A percentile compares a stretch with the other conserved stretches of the same genome.
phyloP scores from a whole-genome alignment of 257 asterid species.

The Primulina huaijiensis region DNA sequence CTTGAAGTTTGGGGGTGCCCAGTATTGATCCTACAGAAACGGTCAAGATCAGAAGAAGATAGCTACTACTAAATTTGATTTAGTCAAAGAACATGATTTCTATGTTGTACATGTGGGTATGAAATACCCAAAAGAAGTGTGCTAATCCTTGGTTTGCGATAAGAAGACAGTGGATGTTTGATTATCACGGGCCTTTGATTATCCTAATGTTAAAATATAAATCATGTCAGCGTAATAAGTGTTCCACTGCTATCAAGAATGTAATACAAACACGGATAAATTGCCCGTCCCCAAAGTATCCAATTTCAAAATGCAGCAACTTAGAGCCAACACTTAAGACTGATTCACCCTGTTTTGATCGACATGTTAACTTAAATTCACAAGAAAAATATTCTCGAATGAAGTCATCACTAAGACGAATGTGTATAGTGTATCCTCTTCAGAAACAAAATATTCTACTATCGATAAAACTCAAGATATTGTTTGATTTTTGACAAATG shows the following conservation, averaged over 20 bases:
- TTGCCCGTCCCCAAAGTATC: not conserved
- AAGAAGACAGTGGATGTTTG: conserved; percentile 8
- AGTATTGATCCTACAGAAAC: conserved; percentile 65
- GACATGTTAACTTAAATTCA: conserved; percentile 4
- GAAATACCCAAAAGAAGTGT: not conserved
- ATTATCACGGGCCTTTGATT: conserved; percentile 5
- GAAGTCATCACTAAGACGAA: not conserved
- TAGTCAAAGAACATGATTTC: conserved; percentile 5
- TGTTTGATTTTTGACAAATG: conserved; percentile 15
- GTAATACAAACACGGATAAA: not conserved
- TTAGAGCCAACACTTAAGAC: conserved; percentile 4
- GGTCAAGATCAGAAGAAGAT: conserved; percentile 22
- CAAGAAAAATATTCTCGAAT: not conserved
- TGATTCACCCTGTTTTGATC: not conserved
- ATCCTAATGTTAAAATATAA: conserved; percentile 4
- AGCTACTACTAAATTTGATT: not conserved
- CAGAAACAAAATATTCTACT: not conserved
- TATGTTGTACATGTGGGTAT: not conserved
- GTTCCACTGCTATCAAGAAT: conserved; percentile 5
- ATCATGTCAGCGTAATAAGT: not conserved
- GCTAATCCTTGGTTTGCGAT: conserved; percentile 10
- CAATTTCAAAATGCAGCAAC: not conserved
- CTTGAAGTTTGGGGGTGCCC: conserved; percentile 94
- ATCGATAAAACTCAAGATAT: not conserved
- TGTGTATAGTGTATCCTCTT: too few relatives aligned